Percentiles rank a stretch among this genome's conserved stretches.
Conservation (phyloP, 2,329 filamentous ascomycete species). For the Rasamsonia emersonii region DNA sequence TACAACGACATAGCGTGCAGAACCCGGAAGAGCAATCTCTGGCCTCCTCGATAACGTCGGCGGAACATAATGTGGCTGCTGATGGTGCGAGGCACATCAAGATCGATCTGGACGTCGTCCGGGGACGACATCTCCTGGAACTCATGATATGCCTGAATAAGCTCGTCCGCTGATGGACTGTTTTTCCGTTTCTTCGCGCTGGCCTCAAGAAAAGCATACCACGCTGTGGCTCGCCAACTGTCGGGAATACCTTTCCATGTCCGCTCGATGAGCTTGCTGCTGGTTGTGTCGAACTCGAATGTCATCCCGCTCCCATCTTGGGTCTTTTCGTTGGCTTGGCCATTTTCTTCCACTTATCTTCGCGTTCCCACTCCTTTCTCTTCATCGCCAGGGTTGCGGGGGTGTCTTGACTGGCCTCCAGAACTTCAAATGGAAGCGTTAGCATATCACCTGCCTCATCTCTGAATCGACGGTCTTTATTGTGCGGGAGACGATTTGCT, state of each 20-base stretch:
- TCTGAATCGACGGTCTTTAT: constrained; percentile 45
- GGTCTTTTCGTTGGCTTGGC: constrained; percentile 41
- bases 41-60: constrained; percentile 79
- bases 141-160: constrained; percentile 63
- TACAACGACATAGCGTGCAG: constrained; percentile 87
- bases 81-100: constrained; percentile 92
- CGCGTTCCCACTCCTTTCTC: constrained; percentile 52
- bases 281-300: constrained; percentile 72
- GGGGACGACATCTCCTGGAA: constrained; percentile 67
- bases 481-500: constrained; percentile 45
- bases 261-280: constrained; percentile 77
- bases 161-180: constrained; percentile 58
- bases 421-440: constrained; percentile 47
- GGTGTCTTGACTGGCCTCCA: constrained; percentile 40
- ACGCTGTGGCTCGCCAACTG: constrained; percentile 84
- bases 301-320: constrained; percentile 52
- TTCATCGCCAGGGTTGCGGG: constrained; percentile 41
- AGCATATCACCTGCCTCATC: constrained; percentile 59
- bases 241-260: constrained; percentile 99
- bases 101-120: constrained; percentile 93
- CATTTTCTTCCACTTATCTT: constrained; percentile 63
- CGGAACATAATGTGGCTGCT: constrained; percentile 97
- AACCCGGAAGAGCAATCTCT: constrained; percentile 84
- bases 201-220: constrained; percentile 82
- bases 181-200: constrained; percentile 60